Base-by-base conservation (phyloP, 139 green algal species). In the Chlorella sp. region DNA sequence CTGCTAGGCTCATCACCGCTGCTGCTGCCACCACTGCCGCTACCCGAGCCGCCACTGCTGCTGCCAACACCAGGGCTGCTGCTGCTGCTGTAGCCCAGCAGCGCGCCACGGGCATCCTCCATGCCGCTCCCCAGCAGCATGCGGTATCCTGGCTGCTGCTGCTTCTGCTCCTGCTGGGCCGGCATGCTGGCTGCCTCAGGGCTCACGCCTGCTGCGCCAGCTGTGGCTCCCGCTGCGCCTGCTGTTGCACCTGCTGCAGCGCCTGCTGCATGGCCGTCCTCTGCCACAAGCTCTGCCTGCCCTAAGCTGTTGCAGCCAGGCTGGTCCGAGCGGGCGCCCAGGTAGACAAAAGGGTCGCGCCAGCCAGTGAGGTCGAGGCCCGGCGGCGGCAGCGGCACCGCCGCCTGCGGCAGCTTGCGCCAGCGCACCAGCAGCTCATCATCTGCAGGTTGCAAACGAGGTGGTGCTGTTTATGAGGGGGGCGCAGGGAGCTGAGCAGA, bases 81-180 rank as follows among this genome's bases (percentile, higher is more conserved):
- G 32, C 32, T n/a, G 73, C 44, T 90, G 69, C 87, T 65, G 73
- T 95, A 95, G 6, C 92, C 82, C 78, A 95, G 88, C 67, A 92
- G 84, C 5, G 93, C 84, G n/a, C 94, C 94, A 20, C 94, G 94
- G 30, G 72, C 20, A 7, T 85, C 92, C 86, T 96, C 93, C 56
- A 95, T 87, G 40, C 94, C 94, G 73, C 87, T 92, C 64, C 95
- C 95, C 56, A 98, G 93, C 4, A 98, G 87, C 88, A 98, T 94
- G 54, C 76, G 80, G 87, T 91, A 95, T 30, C 91, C 74, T 7
- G 38, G 26, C 68, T 36, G 30, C 46, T 41, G 44, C 24, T 34
- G 11, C 13, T 28, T 22, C 73, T 68, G 56, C 68, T 54, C 51
- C 11, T 4, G 17, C 32, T 41, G n/a, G 17, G 48, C 48, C 36